These are phyloP conservation scores for Trichoderma koningii DNA, from an alignment of 2,329 filamentous ascomycete species.

Conservation along the genomic window DNA sequence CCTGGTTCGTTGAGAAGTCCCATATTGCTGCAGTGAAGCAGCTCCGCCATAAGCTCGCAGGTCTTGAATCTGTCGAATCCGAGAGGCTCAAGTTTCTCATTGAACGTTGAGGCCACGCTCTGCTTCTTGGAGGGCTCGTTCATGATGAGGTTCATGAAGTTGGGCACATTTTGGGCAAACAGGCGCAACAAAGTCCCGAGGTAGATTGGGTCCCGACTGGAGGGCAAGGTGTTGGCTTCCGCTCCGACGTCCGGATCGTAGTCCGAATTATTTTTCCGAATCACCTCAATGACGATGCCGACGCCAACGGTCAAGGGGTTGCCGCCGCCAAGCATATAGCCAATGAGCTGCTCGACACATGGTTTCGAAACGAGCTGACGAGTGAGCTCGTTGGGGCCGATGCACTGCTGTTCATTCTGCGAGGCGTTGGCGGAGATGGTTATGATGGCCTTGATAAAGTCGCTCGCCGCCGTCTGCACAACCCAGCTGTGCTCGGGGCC, in stretches of 20 bases:
- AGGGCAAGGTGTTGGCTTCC: conserved; percentile 76
- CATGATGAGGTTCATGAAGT: conserved; percentile 90
- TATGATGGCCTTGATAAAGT: conserved; percentile 98
- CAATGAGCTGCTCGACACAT: conserved; percentile 82
- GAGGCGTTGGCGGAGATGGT: conserved; percentile 98
- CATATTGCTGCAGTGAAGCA: conserved; percentile 99
- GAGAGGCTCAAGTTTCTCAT: conserved; percentile 85
- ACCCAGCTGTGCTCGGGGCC: conserved; percentile 82
- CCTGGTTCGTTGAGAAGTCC: conserved; percentile 88
- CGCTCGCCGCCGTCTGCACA: conserved; percentile 93
- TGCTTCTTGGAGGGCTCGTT: conserved; percentile 73
- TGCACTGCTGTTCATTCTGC: conserved; percentile 97
- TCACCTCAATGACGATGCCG: conserved; percentile 96
- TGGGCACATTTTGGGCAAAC: conserved; percentile 87
- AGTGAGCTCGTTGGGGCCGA: conserved; percentile 95
- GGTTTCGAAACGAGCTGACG: conserved; percentile 86
- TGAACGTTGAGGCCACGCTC: conserved; percentile 83
- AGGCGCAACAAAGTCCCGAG: conserved; percentile 84
- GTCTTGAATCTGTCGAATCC: conserved; percentile 99
- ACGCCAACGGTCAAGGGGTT: conserved; percentile 95
- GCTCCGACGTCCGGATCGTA: conserved; percentile 92
- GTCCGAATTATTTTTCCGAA: conserved; percentile 98
- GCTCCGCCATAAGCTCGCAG: conserved; percentile 96
- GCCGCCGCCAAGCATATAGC: conserved; percentile 88
- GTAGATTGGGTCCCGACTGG: conserved; percentile 90